Percentiles rank a stretch among this genome's conserved stretches.
phyloP scores from a whole-genome alignment of 257 asterid species.

The Leptodermis oblonga region DNA sequence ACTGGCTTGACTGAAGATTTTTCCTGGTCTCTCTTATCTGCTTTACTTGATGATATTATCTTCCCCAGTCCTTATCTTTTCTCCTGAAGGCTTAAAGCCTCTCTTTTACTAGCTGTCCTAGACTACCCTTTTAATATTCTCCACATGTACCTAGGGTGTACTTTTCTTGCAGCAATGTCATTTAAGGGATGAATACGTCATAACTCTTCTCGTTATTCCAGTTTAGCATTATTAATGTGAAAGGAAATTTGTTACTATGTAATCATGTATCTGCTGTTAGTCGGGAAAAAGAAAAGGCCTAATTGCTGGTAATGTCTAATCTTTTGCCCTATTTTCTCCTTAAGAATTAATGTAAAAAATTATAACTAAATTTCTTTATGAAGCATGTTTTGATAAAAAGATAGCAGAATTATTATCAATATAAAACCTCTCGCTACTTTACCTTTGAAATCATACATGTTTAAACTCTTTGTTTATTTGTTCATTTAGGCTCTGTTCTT shows the following conservation, averaged over 20 bases:
- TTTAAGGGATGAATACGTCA: neutral
- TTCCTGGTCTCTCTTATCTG: neutral
- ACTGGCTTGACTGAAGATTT: neutral
- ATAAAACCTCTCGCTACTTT: neutral
- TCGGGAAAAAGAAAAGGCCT: neutral
- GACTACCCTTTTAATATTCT: neutral
- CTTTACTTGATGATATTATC: neutral
- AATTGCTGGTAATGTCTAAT: neutral
- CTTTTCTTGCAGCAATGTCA: neutral
- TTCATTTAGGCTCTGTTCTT: too few species aligned
- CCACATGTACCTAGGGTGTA: neutral
- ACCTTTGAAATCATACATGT: neutral
- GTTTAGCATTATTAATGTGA: neutral
- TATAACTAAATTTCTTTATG: neutral
- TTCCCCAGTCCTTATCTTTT: neutral
- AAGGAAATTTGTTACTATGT: neutral
- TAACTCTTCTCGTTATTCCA: neutral
- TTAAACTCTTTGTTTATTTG: neutral
- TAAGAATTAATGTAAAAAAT: neutral
- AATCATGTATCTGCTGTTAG: neutral
- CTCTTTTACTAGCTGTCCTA: too few species aligned
- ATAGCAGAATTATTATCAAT: neutral
- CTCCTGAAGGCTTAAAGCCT: neutral
- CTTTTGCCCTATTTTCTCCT: neutral
- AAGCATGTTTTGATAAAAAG: neutral